phyloP scores from a whole-genome alignment of 2,329 filamentous ascomycete species.

The Neopestalotiopsis rosae region DNA sequence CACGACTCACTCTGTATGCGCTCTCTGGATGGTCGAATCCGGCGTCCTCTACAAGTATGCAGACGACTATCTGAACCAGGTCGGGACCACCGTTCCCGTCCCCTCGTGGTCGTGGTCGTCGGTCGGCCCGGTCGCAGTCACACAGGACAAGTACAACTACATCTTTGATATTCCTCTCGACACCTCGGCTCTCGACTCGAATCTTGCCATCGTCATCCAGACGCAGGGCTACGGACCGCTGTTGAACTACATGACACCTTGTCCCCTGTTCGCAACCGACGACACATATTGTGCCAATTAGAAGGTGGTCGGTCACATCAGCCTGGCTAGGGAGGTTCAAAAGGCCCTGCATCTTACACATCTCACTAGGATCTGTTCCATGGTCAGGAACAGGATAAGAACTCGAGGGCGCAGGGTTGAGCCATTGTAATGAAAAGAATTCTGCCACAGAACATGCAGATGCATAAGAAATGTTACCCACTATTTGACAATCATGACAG shows the following conservation, averaged over 20 bases:
- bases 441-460: no score
- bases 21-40: not conserved
- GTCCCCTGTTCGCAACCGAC: not conserved
- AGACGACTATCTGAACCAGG: not conserved
- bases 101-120: not conserved
- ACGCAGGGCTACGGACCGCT: not conserved
- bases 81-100: not conserved
- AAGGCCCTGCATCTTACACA: not conserved
- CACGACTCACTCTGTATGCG: not conserved
- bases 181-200: not conserved
- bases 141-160: not conserved
- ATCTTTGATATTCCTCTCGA: not conserved
- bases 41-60: not conserved
- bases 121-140: not conserved
- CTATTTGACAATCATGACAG: no score
- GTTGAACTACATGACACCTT: not conserved
- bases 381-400: not conserved
- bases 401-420: not conserved
- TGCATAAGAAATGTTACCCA: no score
- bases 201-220: not conserved
- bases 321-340: not conserved
- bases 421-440: no score
- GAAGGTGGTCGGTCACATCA: not conserved
- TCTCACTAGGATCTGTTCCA: not conserved
- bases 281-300: not conserved